Evolutionary conservation across 75 land plant species (phyloP).

Genomic region (Adiantum capillusveneris): DNA sequence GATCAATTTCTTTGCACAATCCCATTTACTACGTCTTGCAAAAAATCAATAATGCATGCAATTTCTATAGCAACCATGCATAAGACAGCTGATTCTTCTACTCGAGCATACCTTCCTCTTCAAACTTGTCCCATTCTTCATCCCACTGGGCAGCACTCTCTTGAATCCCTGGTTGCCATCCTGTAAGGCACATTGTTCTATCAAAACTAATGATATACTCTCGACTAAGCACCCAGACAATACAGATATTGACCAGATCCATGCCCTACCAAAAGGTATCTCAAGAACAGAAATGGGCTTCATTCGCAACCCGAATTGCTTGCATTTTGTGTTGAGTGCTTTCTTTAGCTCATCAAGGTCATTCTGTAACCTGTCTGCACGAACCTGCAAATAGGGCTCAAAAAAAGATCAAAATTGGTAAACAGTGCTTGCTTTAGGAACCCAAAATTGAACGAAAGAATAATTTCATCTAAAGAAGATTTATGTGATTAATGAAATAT

Average conservation of each 20-base stretch:
- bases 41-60: too few species aligned
- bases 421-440: neutral
- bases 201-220: too few species aligned
- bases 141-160: conserved; percentile 84
- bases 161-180: conserved; percentile 88
- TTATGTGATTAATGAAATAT: neutral
- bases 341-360: conserved; percentile 85
- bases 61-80: too few species aligned
- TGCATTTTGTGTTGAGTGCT: conserved; percentile 65
- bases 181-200: conserved; percentile 43
- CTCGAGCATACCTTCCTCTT: conserved; percentile 96
- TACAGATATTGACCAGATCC: too few species aligned
- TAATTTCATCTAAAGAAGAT: neutral
- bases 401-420: conserved; percentile 4
- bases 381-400: conserved; percentile 59
- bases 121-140: conserved; percentile 98
- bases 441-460: too few species aligned
- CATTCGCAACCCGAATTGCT: conserved; percentile 52
- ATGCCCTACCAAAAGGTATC: conserved; percentile 62
- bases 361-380: conserved; percentile 71
- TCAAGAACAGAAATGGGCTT: conserved; percentile 57
- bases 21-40: too few species aligned
- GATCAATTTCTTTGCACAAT: too few species aligned
- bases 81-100: too few species aligned
- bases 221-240: too few species aligned